Percentiles rank a stretch among this genome's conserved stretches.
Evolutionary conservation across 2,329 filamentous ascomycete genomes (phyloP).

Genomic region (Achaetomium macrosporum): DNA sequence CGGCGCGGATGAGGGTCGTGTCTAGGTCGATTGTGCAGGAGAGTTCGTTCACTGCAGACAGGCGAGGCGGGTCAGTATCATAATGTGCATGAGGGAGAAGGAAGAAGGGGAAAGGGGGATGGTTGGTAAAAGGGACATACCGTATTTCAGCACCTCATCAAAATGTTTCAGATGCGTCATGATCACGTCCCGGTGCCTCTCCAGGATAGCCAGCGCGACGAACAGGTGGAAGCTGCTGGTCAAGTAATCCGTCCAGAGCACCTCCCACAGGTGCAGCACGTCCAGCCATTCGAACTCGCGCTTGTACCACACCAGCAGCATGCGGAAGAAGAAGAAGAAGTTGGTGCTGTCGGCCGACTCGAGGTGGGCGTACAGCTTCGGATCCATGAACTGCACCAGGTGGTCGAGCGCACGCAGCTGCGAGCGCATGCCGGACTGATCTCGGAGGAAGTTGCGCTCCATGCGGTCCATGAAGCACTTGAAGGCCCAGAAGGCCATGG

Average conservation of each 20-base stretch:
- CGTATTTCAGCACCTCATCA: slow-evolving; percentile 94
- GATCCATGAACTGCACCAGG: slow-evolving; percentile 93
- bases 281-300: slow-evolving; percentile 90
- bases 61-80: not conserved
- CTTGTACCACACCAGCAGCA: slow-evolving; percentile 98
- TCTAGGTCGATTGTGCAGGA: slow-evolving; percentile 88
- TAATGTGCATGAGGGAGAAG: not conserved
- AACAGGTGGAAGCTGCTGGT: slow-evolving; percentile 92
- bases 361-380: slow-evolving; percentile 85
- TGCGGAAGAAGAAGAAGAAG: slow-evolving; percentile 99
- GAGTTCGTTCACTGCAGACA: slow-evolving; percentile 74
- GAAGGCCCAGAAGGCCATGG: slow-evolving; percentile 94
- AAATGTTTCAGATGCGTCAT: slow-evolving; percentile 92
- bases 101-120: not conserved
- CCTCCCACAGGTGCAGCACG: slow-evolving; percentile 83
- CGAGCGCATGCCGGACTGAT: slow-evolving; percentile 91
- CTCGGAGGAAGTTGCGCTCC: slow-evolving; percentile 93
- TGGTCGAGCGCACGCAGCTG: slow-evolving; percentile 90
- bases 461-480: slow-evolving; percentile 95
- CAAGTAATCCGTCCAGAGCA: slow-evolving; percentile 86
- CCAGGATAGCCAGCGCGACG: slow-evolving; percentile 84
- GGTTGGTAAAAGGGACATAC: slow-evolving; percentile 54
- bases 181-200: slow-evolving; percentile 94
- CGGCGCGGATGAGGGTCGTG: slow-evolving; percentile 78
- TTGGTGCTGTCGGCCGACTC: slow-evolving; percentile 91